Conservation (phyloP, 371 early-diverging fungal species). For the Catenaria anguillulae region DNA sequence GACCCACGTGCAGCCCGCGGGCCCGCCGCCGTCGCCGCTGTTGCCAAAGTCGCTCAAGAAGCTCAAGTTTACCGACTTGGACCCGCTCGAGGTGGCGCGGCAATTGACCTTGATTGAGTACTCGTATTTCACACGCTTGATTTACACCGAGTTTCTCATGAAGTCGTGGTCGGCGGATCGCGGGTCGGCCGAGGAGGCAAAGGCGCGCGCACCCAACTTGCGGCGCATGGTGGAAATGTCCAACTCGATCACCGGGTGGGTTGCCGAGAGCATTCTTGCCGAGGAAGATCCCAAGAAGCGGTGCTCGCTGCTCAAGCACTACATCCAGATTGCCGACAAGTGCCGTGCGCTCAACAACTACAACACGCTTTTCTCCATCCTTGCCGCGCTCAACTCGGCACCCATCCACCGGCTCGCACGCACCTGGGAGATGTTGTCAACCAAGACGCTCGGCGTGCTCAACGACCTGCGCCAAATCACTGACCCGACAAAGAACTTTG, state of each 20-base stretch:
- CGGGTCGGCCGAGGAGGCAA: conserved; percentile 32
- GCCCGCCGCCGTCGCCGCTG: conserved; percentile 40
- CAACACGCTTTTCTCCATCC: conserved; percentile 75
- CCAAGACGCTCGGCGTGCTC: conserved; percentile 11
- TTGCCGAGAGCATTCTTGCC: conserved; percentile 60
- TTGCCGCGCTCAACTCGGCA: conserved; percentile 76
- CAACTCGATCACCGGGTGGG: conserved; percentile 74
- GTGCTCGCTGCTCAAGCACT: conserved; percentile 53
- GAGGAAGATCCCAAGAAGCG: conserved; percentile 67
- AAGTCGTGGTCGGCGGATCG: conserved; percentile 72
- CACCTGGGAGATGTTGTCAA: conserved; percentile 52
- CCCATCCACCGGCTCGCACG: conserved; percentile 75
- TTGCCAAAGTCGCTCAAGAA: conserved; percentile 46
- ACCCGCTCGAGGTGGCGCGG: conserved; percentile 82
- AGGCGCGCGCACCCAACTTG: conserved; percentile 43
- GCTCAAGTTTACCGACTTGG: conserved; percentile 61
- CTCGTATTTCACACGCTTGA: conserved; percentile 57
- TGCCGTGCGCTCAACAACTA: conserved; percentile 73
- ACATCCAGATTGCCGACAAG: conserved; percentile 54
- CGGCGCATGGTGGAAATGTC: conserved; percentile 52
- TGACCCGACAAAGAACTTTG: conserved; percentile 40
- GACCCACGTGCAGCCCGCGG: background rate
- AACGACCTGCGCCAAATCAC: conserved; percentile 11
- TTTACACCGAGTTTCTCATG: conserved; percentile 68
- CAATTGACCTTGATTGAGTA: conserved; percentile 82